Conservation (phyloP, 257 asterid genomes). For the Galeopsis tetrahit region DNA sequence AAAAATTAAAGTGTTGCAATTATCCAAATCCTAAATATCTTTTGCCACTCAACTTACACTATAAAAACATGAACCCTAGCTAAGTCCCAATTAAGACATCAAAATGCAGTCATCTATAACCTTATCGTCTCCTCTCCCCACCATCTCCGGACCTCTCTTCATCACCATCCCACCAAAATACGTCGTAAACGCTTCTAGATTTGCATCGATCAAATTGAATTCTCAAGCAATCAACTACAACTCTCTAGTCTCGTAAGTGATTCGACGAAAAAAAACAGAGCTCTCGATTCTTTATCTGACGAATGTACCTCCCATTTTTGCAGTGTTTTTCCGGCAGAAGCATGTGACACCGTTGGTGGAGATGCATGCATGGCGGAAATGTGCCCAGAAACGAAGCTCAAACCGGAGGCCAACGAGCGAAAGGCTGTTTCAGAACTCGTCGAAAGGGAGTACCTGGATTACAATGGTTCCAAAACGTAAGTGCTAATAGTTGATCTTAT, state of each 20-base stretch:
- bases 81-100: background rate
- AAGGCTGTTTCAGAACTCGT: conserved; percentile 37
- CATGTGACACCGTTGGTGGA: conserved; percentile 69
- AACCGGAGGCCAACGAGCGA: conserved; percentile 31
- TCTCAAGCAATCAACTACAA: conserved; percentile 42
- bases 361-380: conserved; percentile 54
- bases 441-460: conserved; percentile 67
- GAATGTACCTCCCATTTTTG: background rate
- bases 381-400: conserved; percentile 55
- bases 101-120: conserved; percentile 45
- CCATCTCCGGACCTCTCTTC: conserved; percentile 16
- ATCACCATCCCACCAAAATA: conserved; percentile 37
- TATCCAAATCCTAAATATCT: conserved; percentile 34
- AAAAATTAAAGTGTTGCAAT: conserved; percentile 17
- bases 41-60: conserved; percentile 20
- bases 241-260: conserved; percentile 46
- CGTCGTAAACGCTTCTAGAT: conserved; percentile 22
- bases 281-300: background rate
- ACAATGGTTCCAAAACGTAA: conserved; percentile 55
- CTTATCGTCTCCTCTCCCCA: conserved; percentile 19
- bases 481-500: background rate
- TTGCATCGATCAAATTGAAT: conserved; percentile 35
- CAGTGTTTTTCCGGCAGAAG: conserved; percentile 74
- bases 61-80: conserved; percentile 28
- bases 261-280: background rate